Conservation (phyloP, 2,329 filamentous ascomycete genomes). For the Cordyceps militaris region DNA sequence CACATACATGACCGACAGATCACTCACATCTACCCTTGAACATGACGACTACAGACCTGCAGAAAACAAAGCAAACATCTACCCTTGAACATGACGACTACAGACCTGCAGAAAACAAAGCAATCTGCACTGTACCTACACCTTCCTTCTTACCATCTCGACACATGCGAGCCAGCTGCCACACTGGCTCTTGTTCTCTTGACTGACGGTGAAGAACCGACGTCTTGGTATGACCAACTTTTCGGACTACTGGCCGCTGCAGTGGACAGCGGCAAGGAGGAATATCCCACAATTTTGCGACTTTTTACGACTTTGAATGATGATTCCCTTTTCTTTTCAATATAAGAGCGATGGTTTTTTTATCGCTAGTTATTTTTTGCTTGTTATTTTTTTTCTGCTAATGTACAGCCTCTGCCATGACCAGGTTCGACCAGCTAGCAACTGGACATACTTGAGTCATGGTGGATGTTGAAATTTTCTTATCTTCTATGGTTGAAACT, state of each 20-base stretch:
- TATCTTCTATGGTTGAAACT: not conserved
- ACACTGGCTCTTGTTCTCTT: not conserved
- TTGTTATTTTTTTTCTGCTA: not conserved
- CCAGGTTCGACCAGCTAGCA: not conserved
- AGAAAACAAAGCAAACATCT: not conserved
- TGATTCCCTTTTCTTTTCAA: not conserved
- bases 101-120: not conserved
- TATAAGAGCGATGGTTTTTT: conserved; percentile 11
- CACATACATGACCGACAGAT: not conserved
- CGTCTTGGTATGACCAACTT: not conserved
- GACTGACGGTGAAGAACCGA: not conserved
- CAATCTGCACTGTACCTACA: not conserved
- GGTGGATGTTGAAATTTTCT: not conserved
- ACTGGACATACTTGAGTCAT: not conserved
- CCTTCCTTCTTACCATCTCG: not conserved
- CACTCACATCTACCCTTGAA: not conserved
- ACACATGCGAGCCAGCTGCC: not conserved
- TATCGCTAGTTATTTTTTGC: conserved; percentile 14
- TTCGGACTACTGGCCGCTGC: not conserved
- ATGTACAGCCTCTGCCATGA: not conserved
- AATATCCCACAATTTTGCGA: not conserved
- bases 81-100: not conserved
- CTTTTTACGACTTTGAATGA: conserved; percentile 4
- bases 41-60: not conserved
- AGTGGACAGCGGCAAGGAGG: not conserved